A percentile compares a stretch with the other conserved stretches of the same genome.
Evolutionary conservation across 148 eudicot genomes (phyloP).

Genomic region (Camellia lanceoleosa): DNA sequence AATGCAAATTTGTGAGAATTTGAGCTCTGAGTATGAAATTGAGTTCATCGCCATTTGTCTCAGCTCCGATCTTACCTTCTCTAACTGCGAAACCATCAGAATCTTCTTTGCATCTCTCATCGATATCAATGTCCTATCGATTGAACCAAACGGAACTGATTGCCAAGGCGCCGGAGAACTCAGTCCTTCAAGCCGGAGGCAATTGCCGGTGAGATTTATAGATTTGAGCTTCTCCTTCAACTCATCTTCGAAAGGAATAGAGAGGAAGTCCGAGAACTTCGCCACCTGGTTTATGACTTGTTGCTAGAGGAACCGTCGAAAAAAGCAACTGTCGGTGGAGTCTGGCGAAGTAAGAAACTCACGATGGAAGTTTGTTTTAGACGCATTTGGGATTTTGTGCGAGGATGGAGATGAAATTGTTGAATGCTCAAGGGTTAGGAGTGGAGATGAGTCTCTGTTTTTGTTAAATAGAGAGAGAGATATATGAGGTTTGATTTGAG

Average conservation of each 20-base stretch:
- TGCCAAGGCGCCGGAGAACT: no score
- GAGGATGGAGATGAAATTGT: no score
- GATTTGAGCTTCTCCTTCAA: no score
- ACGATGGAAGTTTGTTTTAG: conserved; percentile 24
- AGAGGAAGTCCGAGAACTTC: conserved; percentile 29
- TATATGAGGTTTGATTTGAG: no score
- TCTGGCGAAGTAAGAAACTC: conserved; percentile 26
- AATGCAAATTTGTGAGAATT: no score
- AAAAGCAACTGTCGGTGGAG: conserved; percentile 21
- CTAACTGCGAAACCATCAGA: conserved; percentile 28
- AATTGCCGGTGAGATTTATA: no score
- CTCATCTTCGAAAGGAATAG: neutral
- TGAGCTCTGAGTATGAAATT: no score
- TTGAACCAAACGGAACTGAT: neutral
- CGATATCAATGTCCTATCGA: conserved; percentile 27
- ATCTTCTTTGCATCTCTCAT: conserved; percentile 12
- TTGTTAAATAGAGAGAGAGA: no score
- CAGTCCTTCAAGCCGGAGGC: no score
- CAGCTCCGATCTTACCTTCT: conserved; percentile 39
- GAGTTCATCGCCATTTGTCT: neutral
- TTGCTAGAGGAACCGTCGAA: conserved; percentile 44
- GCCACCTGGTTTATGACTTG: conserved; percentile 27
- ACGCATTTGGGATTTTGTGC: conserved; percentile 1
- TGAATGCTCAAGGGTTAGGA: no score
- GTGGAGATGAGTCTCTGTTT: no score